Conservation (phyloP, 2,329 filamentous ascomycete species). For the Diaporthe australafricana region DNA sequence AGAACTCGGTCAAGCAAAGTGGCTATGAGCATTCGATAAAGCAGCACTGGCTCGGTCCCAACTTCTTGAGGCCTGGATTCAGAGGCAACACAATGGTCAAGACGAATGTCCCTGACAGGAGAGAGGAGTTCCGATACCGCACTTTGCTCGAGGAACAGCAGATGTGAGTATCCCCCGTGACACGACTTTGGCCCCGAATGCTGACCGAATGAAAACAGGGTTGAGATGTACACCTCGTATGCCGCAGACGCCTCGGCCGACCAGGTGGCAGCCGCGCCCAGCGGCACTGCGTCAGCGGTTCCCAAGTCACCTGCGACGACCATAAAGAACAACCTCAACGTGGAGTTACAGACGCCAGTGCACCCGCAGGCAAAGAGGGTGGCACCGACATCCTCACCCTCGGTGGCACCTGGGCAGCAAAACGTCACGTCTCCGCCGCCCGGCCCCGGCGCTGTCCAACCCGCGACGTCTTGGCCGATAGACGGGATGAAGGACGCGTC, state of each 20-base stretch:
- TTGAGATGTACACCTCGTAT: constrained; percentile 56
- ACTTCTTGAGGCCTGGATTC: constrained; percentile 82
- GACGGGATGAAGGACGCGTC: constrained; percentile 57
- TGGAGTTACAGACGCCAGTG: constrained; percentile 20
- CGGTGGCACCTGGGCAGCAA: constrained; percentile 6
- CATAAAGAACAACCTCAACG: constrained; percentile 37
- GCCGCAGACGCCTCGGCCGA: constrained; percentile 39
- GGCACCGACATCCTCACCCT: constrained; percentile 33
- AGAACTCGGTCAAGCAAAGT: constrained; percentile 94
- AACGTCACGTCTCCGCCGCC: constrained; percentile 17
- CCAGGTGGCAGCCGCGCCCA: constrained; percentile 4
- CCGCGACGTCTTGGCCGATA: constrained; percentile 34
- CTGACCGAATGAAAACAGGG: constrained; percentile 44
- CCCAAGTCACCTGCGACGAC: constrained; percentile 42
- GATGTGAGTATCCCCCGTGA: constrained; percentile 70
- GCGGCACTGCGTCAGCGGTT: constrained; percentile 19
- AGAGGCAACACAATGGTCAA: constrained; percentile 93
- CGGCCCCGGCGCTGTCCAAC: background rate
- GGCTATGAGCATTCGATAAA: constrained; percentile 93
- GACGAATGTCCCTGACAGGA: constrained; percentile 94
- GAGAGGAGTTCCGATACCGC: constrained; percentile 89
- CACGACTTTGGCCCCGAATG: background rate
- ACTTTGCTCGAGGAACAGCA: constrained; percentile 85
- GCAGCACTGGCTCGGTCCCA: constrained; percentile 87
- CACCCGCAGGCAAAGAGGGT: background rate